Evolutionary conservation across 1,284 basidiomycete genomes (phyloP), one percentile per base, ranked within the genome.

Genomic region (Leucoagaricus sp.): DNA sequence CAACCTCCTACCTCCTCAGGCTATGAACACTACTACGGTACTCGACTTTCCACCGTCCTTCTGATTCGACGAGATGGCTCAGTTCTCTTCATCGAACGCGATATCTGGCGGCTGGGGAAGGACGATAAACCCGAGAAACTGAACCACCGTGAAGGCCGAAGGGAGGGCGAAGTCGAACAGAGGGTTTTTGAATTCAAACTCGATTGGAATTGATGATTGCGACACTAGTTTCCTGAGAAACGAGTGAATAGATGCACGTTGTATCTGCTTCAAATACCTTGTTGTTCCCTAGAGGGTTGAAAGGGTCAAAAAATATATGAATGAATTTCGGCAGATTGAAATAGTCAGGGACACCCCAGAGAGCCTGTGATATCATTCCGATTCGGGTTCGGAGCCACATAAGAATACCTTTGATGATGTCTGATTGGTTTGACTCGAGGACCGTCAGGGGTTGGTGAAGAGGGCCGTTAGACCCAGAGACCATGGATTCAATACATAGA

Each of bases 41-140:
- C 91, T 33, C 85, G 91, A 12, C 70, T 89, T 46, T 83, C 91
- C 53, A 91, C 86, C 6, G 81, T 91, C 46, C 68, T 93, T 41
- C 78, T 93, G 58, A 76, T 93, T 34, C 74, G 78, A 55, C 78
- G 79, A 60, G 78, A 79, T 58, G 86, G 89, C 42, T 68, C 76
- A 34, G 87, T 81, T 10, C 58, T 82, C 13, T 92, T 91, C 65
- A 74, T 87, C 49, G 91, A 93, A 67, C 73, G 87, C 55, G 89
- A 93, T 67, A 74, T 83, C 45, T 92, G 87, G 87, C 68, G 65
- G 56, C 62, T 82, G 45, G 70, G 65, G 28, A 53, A 52, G 13
- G 71, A 76, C 38, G 79, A 72, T 29, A 63, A 62, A 53, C 71
- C 72, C 8, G 49, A 52, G 28, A 33, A 34, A 4, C 25, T 52